Base-by-base conservation (phyloP, 2,329 filamentous ascomycete species). In the Aspergillus intermedius region DNA sequence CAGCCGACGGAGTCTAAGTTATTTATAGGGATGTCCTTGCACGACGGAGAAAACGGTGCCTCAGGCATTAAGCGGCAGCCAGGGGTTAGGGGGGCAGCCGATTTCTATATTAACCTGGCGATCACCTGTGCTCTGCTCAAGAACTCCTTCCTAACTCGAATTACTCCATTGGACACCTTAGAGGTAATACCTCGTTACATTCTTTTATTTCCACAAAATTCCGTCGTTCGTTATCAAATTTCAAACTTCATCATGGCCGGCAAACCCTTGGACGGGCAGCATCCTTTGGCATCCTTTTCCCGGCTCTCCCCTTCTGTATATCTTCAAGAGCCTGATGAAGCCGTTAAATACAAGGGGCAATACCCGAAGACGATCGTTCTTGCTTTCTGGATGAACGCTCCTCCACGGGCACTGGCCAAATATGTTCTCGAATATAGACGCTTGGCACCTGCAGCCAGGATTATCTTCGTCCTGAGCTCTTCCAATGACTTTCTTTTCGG, bases 351-450 rank as follows among this genome's bases (percentile, higher is more conserved):
- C 39, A 49, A 40, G 13, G 49, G 42, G 6, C 19, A 44, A 6
- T 37, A 32, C 8, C 51, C 54, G 3, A 64, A 65, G 15, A 67
- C 66, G 42, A 67, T 77, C 22, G 63, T 78, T 46, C 58, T 78
- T 47, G 61, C 74, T 45, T 68, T 74, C 52, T 78, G 75, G 76
- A 74, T 77, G 63, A 71, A 72, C 44, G 75, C 75, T 2, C 57
- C 60, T 6, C 57, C 67, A 1, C 66, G 69, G 13, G 69, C 74
- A 42, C 61, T 76, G 23, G 57, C 66, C 45, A 78, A 78, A 62
- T 79, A 77, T 55, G 65, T 73, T n/a, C 48, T 60, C 1, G 63
- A 67, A 46, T 77, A 78, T 57, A 60, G 64, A 22, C 61, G 59
- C 1, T 62, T 76, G 4, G 70, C 68, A 37, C 75, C 75, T 6